phyloP scores from a whole-genome alignment of 805 yeast species.

The Kregervanrija pseudodelftensis region DNA sequence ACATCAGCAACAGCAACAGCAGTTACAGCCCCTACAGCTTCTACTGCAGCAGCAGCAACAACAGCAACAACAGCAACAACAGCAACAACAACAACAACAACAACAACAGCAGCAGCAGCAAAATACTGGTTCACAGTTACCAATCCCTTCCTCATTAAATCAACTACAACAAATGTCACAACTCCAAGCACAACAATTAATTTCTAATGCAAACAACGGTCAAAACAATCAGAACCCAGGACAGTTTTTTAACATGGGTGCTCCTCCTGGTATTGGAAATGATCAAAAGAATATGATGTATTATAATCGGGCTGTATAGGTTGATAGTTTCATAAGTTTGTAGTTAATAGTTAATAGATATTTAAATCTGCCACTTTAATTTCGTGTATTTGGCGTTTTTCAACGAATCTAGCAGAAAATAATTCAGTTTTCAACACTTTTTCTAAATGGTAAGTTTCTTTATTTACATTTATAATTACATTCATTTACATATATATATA shows the following conservation, averaged over 20 bases:
- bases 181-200: slow-evolving; percentile 8
- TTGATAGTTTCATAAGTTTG: neutral
- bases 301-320: slow-evolving; percentile 5
- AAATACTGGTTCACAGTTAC: neutral
- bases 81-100: slow-evolving; percentile 4
- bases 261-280: slow-evolving; percentile 13
- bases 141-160: neutral
- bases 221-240: neutral
- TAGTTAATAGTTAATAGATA: too few species aligned
- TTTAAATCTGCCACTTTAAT: too few species aligned
- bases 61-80: slow-evolving; percentile 2
- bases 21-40: slow-evolving; percentile 3
- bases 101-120: slow-evolving; percentile 1
- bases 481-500: too few species aligned
- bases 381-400: too few species aligned
- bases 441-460: neutral
- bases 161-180: slow-evolving; percentile 1
- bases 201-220: slow-evolving; percentile 2
- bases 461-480: too few species aligned
- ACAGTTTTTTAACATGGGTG: slow-evolving; percentile 4
- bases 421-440: neutral
- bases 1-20: slow-evolving; percentile 4
- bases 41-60: slow-evolving; percentile 9
- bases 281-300: slow-evolving; percentile 19
- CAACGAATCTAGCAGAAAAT: too few species aligned